Percentiles rank a stretch among this genome's conserved stretches.
phyloP scores from a whole-genome alignment of 441 rosid genomes.

The Kokia cookei region DNA sequence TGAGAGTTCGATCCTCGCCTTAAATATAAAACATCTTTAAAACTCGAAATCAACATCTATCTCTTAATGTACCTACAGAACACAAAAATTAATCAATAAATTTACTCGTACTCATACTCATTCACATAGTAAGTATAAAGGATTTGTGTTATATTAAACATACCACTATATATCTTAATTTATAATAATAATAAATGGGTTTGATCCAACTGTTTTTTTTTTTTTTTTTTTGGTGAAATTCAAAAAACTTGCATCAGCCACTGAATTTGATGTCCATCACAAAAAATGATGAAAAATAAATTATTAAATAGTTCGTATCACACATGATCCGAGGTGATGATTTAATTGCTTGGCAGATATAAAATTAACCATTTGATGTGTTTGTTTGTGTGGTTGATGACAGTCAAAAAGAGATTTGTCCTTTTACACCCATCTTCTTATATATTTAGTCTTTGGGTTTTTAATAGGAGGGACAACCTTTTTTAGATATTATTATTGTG shows the following conservation, averaged over 20 bases:
- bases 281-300: neutral
- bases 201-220: neutral
- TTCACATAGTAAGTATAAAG: too few relatives aligned
- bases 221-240: neutral
- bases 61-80: too few relatives aligned
- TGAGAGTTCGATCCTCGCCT: too few relatives aligned
- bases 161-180: too few relatives aligned
- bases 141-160: too few relatives aligned
- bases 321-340: neutral
- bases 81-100: too few relatives aligned
- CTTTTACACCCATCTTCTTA: neutral
- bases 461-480: too few relatives aligned
- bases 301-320: neutral
- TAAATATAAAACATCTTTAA: too few relatives aligned
- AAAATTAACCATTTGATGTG: neutral
- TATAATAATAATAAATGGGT: neutral
- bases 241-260: neutral
- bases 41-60: too few relatives aligned
- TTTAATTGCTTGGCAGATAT: neutral
- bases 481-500: neutral
- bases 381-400: neutral
- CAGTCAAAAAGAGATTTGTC: neutral
- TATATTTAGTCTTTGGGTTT: too few relatives aligned
- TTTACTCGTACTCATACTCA: too few relatives aligned
- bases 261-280: slow-evolving; percentile 2